phyloP scores from a whole-genome alignment of 1,284 basidiomycete species.

The Meira miltonrushii region DNA sequence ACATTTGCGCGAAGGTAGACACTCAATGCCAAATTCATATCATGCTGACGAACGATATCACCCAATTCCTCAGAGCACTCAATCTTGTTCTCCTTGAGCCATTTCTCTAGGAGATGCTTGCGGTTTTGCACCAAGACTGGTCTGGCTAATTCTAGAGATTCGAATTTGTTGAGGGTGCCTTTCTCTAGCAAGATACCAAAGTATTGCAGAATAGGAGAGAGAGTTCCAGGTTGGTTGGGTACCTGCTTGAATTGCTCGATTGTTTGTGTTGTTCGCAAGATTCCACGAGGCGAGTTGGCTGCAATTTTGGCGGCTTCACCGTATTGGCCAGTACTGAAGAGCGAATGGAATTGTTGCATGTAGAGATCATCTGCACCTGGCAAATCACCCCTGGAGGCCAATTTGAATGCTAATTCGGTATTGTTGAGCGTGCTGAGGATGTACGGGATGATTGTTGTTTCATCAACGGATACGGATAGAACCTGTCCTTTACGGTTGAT shows the following conservation, averaged over 20 bases:
- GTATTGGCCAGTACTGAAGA: slow-evolving; percentile 86
- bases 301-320: slow-evolving; percentile 97
- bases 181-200: slow-evolving; percentile 97
- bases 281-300: slow-evolving; percentile 93
- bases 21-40: slow-evolving; percentile 97
- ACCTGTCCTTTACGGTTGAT: slow-evolving; percentile 99
- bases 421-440: slow-evolving; percentile 91
- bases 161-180: slow-evolving; percentile 92
- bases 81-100: slow-evolving; percentile 99
- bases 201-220: slow-evolving; percentile 96
- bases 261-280: slow-evolving; percentile 87
- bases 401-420: slow-evolving; percentile 94
- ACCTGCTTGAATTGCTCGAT: slow-evolving; percentile 98
- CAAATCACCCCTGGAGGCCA: slow-evolving; percentile 91
- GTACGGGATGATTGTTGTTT: slow-evolving; percentile 91
- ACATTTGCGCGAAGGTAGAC: slow-evolving; percentile 97
- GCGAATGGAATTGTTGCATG: slow-evolving; percentile 86
- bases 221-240: slow-evolving; percentile 78
- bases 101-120: slow-evolving; percentile 96
- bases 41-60: slow-evolving; percentile 88
- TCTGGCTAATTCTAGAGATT: slow-evolving; percentile 90
- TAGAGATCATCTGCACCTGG: slow-evolving; percentile 98
- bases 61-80: slow-evolving; percentile 98
- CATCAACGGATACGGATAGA: slow-evolving; percentile 92
- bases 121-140: slow-evolving; percentile 94